Conservation (phyloP, 345 rosid genomes). For the Syzygium aqueum region DNA sequence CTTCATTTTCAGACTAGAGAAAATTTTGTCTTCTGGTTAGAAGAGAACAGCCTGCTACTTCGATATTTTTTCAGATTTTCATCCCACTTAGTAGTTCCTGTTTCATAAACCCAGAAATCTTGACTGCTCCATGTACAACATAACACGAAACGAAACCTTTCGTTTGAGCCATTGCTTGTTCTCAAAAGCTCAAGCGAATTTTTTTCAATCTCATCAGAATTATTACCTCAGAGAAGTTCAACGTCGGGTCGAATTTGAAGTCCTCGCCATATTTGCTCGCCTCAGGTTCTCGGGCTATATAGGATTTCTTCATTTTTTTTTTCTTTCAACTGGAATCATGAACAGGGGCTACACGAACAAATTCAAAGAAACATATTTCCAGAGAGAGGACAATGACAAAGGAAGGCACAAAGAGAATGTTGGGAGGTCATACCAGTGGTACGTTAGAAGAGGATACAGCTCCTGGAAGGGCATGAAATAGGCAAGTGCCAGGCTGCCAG, state of each 20-base stretch:
- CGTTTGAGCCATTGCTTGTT: neutral
- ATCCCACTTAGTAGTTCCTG: neutral
- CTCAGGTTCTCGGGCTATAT: neutral
- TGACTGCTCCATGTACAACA: neutral
- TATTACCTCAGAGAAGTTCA: neutral
- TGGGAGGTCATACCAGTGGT: neutral
- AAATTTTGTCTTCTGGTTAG: neutral
- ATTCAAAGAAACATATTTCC: neutral
- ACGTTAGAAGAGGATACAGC: neutral
- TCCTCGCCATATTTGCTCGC: neutral
- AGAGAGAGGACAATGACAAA: neutral
- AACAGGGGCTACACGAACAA: neutral
- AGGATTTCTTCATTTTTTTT: neutral
- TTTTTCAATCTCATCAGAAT: neutral
- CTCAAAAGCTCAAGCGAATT: neutral
- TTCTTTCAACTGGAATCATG: neutral
- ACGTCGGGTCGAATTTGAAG: neutral
- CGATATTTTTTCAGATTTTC: neutral
- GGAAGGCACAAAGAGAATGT: neutral
- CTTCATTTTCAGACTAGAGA: neutral
- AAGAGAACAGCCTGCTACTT: neutral
- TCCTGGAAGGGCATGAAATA: neutral
- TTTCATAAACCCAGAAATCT: neutral
- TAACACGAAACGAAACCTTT: neutral
- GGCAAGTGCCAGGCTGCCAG: neutral